phyloP scores from a whole-genome alignment of 768 basidiomycete species.

The Botryobasidium botryosum region DNA sequence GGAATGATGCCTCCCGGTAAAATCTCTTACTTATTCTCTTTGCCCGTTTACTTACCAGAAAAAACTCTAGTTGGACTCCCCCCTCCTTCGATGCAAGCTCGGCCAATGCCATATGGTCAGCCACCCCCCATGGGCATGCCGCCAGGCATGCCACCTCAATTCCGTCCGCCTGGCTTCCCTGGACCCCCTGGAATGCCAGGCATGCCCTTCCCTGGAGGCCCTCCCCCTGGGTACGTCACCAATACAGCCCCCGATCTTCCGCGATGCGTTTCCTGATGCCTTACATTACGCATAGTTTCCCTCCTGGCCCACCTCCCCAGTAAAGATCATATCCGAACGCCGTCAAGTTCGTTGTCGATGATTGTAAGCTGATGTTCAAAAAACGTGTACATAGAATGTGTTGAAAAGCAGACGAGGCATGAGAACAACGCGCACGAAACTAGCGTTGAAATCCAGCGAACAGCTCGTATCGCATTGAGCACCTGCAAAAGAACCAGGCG shows the following conservation, averaged over 20 bases:
- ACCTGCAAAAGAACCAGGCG: no score
- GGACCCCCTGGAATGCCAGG: constrained; percentile 55
- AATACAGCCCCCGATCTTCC: neutral
- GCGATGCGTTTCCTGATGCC: constrained; percentile 29
- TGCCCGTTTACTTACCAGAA: no score
- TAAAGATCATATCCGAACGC: no score
- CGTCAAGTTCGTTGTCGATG: no score
- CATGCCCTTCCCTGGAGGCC: constrained; percentile 9
- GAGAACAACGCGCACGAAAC: no score
- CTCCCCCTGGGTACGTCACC: constrained; percentile 59
- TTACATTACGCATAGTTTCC: no score
- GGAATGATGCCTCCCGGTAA: constrained; percentile 31
- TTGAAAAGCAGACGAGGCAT: no score
- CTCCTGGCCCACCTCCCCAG: no score
- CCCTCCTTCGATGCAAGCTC: constrained; percentile 12
- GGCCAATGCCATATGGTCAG: constrained; percentile 24
- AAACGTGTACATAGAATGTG: no score
- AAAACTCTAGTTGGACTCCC: neutral
- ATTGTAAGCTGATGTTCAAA: no score
- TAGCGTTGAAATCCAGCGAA: no score
- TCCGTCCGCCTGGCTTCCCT: constrained; percentile 21
- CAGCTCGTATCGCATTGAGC: no score
- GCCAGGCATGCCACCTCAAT: constrained; percentile 17
- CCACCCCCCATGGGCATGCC: constrained; percentile 18
- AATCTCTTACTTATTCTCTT: constrained; percentile 4